Base-by-base conservation (phyloP, 805 yeast species). In the Ogataea neopini region DNA sequence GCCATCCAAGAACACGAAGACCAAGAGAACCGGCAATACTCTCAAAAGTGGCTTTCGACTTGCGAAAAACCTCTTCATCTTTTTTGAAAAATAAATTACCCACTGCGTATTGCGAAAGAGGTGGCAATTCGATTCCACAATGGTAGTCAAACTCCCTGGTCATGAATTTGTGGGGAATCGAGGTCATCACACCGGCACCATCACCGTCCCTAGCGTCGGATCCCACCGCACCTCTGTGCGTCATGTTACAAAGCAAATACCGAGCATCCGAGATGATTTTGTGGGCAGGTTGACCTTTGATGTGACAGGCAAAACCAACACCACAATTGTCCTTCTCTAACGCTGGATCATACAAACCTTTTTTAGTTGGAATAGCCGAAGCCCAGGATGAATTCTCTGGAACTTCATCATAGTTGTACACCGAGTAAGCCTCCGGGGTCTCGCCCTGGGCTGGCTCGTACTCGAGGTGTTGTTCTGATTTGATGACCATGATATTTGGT, bases 181-280 rank as follows among this genome's bases (percentile, higher is more conserved):
- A 86, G 43, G 94, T 81, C 80, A 92, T 81, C 52, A 92, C 89
- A 68, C 99, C 99, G 22, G 99, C 99, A 70, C 99, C 99, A 66
- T 92, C 99, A 70, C 99, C 99, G 67, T 92, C 97, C 61, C 90
- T 82, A 18, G 97, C 96, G 63, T 91, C 96, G 1, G 89, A 76
- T 50, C 96, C 96, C 51, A 91, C 97, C 34, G 98, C 98, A 65
- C 99, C 99, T 73, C 99, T 83, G 70, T 92, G 99, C 52, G 97
- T 88, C 99, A 92, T 94, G 72, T 94, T 92, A 74, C 98, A 91
- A 46, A 92, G 81, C 61, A 92, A 73, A 64, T 80, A 81, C 57
- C 82, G 76, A 35, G 96, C 96, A 72, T 94, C 98, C 35, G 95
- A 83, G 50, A 92, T 90, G 59, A 92, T 89, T 65, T 91, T 90